Evolutionary conservation across 2,329 filamentous ascomycete genomes (phyloP).

Genomic region (Penicillium corylophilum): DNA sequence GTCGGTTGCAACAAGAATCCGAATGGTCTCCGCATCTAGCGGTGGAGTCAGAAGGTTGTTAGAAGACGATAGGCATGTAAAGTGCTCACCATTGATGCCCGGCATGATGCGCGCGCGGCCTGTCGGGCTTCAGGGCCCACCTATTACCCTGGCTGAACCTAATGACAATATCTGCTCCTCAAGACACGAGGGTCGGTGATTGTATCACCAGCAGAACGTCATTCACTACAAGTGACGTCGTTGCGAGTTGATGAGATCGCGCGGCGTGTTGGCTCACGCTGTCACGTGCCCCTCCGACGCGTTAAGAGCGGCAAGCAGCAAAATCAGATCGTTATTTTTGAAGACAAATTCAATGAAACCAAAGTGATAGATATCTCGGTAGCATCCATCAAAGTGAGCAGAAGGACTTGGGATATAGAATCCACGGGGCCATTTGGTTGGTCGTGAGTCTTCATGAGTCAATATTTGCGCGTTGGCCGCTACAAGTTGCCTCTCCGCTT

Average conservation of each 20-base stretch:
- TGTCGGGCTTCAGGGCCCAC: conserved; percentile 1
- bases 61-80: neutral
- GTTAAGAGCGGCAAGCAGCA: neutral
- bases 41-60: neutral
- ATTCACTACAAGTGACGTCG: neutral
- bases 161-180: neutral
- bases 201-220: neutral
- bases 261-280: conserved; percentile 18
- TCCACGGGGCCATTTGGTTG: no score
- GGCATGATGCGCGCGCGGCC: conserved; percentile 21
- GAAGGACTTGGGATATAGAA: no score
- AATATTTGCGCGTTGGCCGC: conserved; percentile 16
- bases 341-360: neutral
- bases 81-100: conserved; percentile 26
- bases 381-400: neutral
- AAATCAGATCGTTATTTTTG: neutral
- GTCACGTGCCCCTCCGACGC: conserved; percentile 19
- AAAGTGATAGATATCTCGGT: neutral
- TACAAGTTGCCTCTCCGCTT: conserved; percentile 14
- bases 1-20: conserved; percentile 90
- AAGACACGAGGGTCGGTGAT: neutral
- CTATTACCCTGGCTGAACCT: neutral
- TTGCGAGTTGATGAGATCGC: neutral
- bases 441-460: neutral
- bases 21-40: conserved; percentile 75